A percentile compares a stretch with the other conserved stretches of the same genome.
Evolutionary conservation across 1,284 basidiomycete genomes (phyloP).

Genomic region (Ceratobasidium sp.): DNA sequence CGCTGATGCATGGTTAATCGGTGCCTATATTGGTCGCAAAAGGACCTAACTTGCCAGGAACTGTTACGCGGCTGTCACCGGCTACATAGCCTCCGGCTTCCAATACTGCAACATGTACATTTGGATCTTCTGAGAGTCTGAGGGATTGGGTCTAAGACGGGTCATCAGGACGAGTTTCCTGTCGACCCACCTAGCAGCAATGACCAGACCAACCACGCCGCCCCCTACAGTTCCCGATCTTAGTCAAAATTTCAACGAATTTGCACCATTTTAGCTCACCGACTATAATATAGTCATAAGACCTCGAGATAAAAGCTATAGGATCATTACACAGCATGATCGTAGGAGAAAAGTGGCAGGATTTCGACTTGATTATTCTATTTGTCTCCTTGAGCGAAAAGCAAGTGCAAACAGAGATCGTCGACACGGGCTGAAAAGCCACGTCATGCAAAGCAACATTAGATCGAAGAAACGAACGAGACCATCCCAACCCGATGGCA

Average conservation of each 20-base stretch:
- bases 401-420: not conserved
- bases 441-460: no score
- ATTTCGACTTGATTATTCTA: not conserved
- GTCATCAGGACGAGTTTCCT: not conserved
- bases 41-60: constrained; percentile 29
- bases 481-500: no score
- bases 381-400: not conserved
- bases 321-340: constrained; percentile 17
- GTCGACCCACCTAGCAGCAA: constrained; percentile 38
- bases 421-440: no score
- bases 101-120: constrained; percentile 39
- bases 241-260: not conserved
- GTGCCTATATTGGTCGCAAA: not conserved
- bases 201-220: constrained; percentile 41
- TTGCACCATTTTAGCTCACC: constrained; percentile 12
- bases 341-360: not conserved
- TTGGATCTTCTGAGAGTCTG: constrained; percentile 40
- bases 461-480: no score
- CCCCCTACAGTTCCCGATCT: constrained; percentile 35
- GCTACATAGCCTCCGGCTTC: constrained; percentile 40
- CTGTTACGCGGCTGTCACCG: constrained; percentile 37
- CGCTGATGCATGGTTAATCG: constrained; percentile 16
- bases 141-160: not conserved
- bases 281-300: constrained; percentile 36
- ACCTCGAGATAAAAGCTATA: constrained; percentile 1